Percentiles rank a stretch among this genome's conserved stretches.
These are phyloP conservation scores for Rhizophagus clarus DNA, from an alignment of 192 early-diverging fungal species.

Conservation along the genomic window DNA sequence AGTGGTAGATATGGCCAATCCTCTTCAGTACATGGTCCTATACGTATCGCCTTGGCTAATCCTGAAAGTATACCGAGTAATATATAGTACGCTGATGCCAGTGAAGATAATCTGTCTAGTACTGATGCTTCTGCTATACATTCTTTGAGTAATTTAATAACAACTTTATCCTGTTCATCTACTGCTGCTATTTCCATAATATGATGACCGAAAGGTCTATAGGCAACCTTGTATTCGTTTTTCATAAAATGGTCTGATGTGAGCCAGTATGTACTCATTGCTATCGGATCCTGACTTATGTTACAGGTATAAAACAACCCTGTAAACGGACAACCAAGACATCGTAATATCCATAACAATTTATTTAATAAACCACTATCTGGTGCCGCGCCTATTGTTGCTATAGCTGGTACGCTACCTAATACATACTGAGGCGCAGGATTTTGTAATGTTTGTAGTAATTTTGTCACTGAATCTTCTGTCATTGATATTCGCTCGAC, in stretches of 20 bases:
- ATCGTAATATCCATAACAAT: not conserved
- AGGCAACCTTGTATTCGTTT: not conserved
- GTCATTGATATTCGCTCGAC: too few species aligned
- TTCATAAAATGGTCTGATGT: not conserved
- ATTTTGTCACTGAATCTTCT: too few species aligned
- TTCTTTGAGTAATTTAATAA: too few species aligned
- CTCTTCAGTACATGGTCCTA: too few species aligned
- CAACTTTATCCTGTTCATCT: too few species aligned
- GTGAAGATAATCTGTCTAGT: too few species aligned
- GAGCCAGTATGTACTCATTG: constrained; percentile 7
- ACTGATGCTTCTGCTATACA: too few species aligned
- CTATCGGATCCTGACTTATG: not conserved
- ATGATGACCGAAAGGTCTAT: not conserved
- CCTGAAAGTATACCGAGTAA: too few species aligned
- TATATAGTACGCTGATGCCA: too few species aligned
- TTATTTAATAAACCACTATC: not conserved
- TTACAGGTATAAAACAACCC: not conserved
- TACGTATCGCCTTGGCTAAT: too few species aligned
- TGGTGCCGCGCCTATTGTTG: not conserved
- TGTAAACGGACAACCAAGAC: not conserved
- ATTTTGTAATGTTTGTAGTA: not conserved
- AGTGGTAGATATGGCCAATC: too few species aligned
- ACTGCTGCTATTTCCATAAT: not conserved
- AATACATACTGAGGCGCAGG: constrained; percentile 6
- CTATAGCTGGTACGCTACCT: not conserved